Conservation (phyloP, 2,329 filamentous ascomycete species). For the Talaromyces sp. region DNA sequence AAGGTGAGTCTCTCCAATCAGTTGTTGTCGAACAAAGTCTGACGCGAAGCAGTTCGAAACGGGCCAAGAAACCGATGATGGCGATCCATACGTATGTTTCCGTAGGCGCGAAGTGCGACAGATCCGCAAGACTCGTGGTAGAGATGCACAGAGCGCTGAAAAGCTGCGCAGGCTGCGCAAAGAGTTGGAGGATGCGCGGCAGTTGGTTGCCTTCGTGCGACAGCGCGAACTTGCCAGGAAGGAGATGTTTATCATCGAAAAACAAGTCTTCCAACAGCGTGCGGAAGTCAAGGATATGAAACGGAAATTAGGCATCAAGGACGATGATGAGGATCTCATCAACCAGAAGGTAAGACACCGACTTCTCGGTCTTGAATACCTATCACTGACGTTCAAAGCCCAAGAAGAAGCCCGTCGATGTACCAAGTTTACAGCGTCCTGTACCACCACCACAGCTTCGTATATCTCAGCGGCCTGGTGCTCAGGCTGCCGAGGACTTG, state of each 20-base stretch:
- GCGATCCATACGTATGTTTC: conserved; percentile 98
- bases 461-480: conserved; percentile 66
- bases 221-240: conserved; percentile 76
- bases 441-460: conserved; percentile 63
- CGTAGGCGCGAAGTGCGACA: conserved; percentile 89
- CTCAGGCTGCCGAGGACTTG: conserved; percentile 75
- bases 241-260: conserved; percentile 71
- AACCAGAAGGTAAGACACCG: conserved; percentile 74
- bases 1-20: conserved; percentile 51
- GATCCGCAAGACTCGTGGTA: conserved; percentile 87
- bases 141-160: conserved; percentile 90
- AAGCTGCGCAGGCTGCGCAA: conserved; percentile 87
- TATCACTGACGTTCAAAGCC: conserved; percentile 55
- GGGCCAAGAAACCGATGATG: conserved; percentile 88
- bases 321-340: conserved; percentile 88
- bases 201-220: conserved; percentile 72
- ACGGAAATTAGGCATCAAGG: conserved; percentile 81
- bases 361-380: conserved; percentile 30
- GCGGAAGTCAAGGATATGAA: conserved; percentile 82
- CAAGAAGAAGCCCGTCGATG: conserved; percentile 65
- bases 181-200: conserved; percentile 84
- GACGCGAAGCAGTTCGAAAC: conserved; percentile 65
- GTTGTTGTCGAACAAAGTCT: neutral
- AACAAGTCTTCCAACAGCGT: conserved; percentile 77
- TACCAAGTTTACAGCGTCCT: conserved; percentile 58